Evolutionary conservation across 2,329 filamentous ascomycete genomes (phyloP), one percentile per base, ranked within the genome.

Genomic region (Curvularia verruculosa): DNA sequence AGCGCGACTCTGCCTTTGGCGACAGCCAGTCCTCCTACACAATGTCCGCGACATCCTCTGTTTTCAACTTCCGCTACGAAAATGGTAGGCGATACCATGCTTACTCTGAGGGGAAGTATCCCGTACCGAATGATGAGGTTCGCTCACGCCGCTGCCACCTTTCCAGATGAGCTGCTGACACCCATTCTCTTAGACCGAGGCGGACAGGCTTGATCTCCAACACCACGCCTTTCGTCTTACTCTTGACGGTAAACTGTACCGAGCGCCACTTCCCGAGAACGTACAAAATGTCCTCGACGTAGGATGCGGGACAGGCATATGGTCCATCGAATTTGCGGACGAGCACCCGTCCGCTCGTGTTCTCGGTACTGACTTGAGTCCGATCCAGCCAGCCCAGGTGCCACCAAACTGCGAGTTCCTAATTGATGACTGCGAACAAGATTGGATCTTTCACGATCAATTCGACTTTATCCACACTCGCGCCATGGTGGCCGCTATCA

Each of bases 401-500:
- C 71, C 73, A 2, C 68, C 71, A 2, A 75, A 73, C 46, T 74
- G 71, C 50, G 67, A 67, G 21, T 77, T 76, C 31, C 54, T 75
- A 6, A 71, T 77, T 39, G 73, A 76, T 37, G 71, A 77, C 49
- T 70, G 63, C 21, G 69, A 73, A 26, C 79, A 83, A 45, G 79
- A 84, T 8, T 89, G 87, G 87, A 72, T 80, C 24, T 85, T 84
- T 44, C 75, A 78, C 7, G 71, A 80, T 28, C 71, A 70, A 13
- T 87, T 85, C 65, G 86, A 88, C 68, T 82, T 83, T 62, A 83
- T 88, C 79, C 79, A 83, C 80, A 68, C 81, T 68, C 68, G 82
- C 63, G 66, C 82, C 77, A 78, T 85, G 79, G 68, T 80, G 60
- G 81, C 81, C 28, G 80, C 81, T 13, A 79, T 89, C 44, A 77